Evolutionary conservation across 192 early-diverging fungal genomes (phyloP), one percentile per base, ranked within the genome.

Genomic region (Umbelopsis vinacea): DNA sequence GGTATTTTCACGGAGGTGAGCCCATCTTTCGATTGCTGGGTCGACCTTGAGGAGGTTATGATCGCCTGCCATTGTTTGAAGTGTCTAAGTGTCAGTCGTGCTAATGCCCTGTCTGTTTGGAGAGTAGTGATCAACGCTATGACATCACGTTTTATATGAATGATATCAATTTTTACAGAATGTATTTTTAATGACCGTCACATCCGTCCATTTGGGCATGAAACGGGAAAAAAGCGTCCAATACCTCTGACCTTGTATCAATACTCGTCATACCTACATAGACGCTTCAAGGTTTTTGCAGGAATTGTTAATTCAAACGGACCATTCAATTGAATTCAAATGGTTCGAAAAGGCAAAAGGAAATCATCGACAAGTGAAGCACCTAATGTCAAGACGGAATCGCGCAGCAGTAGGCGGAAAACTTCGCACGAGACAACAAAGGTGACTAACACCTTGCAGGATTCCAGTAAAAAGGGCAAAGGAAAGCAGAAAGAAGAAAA

Each of bases 11-110:
- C 79, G 79, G n/a, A 81, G 48, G 53, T 53, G 69, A 24, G 79
- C 74, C 79, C 79, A 81, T 69, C 75, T 55, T 50, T 81, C 79
- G 68, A 81, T 70, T 60, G 75, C 79, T 46, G 79, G 79, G 68
- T 81, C 79, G 26, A 72, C 46, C 69, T 77, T 73, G 26, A 79
- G 67, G 35, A 55, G 45, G 37, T 72, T 35, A 40, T 72, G 52
- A 55, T 72, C 71, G 60, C 76, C 76, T 55, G 76, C 76, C 76
- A 78, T 78, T 12, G 52, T 37, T 63, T 29, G 33, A 29, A 8
- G 33, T 63, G 33, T 63, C 57, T 19, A 63, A 63, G 33, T 63
- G 57, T 63, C 24, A 37, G 35, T 35, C 29, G 14, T 29, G 33
- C 19, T 9, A 37, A 63, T 19, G 29, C 57, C 57, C 29, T 35